phyloP scores from a whole-genome alignment of 2,329 filamentous ascomycete species.

The Trichocomaceae sp. region DNA sequence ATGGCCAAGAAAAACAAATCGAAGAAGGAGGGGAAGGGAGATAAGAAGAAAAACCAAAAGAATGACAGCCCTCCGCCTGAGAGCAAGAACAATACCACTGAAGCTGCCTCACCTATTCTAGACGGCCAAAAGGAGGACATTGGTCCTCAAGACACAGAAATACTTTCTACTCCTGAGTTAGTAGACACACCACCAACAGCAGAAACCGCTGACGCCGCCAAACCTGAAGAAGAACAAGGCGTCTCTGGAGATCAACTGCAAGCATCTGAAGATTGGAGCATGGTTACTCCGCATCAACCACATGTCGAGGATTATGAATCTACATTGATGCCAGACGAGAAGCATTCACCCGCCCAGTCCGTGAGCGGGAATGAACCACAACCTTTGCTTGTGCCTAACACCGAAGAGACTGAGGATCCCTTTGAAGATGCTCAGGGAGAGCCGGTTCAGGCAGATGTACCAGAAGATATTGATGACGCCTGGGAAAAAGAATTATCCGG shows the following conservation, averaged over 20 bases:
- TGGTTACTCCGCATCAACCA: conserved; percentile 10
- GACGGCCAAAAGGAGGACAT: not conserved
- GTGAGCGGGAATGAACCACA: conserved; percentile 1
- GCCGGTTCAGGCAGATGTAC: not conserved
- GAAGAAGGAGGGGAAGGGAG: conserved; percentile 12
- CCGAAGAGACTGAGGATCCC: not conserved
- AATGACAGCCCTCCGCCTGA: not conserved
- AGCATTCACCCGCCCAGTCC: not conserved
- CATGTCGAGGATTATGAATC: conserved; percentile 7
- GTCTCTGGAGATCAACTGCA: not conserved
- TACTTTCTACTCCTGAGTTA: not conserved
- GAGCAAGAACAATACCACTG: not conserved
- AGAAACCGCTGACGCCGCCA: not conserved
- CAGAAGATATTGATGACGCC: not conserved
- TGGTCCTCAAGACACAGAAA: not conserved
- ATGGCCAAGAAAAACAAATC: conserved; percentile 14
- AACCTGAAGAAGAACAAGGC: not conserved
- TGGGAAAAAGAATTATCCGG: not conserved
- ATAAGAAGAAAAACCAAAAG: conserved; percentile 14
- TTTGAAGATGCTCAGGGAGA: not conserved
- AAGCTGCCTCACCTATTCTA: not conserved
- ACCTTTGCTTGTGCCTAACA: not conserved
- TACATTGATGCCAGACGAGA: conserved; percentile 1
- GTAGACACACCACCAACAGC: not conserved
- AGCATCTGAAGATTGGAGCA: conserved; percentile 1